These are phyloP conservation scores for Ogataea methylovora DNA, from an alignment of 805 yeast genomes.

Conservation along the genomic window DNA sequence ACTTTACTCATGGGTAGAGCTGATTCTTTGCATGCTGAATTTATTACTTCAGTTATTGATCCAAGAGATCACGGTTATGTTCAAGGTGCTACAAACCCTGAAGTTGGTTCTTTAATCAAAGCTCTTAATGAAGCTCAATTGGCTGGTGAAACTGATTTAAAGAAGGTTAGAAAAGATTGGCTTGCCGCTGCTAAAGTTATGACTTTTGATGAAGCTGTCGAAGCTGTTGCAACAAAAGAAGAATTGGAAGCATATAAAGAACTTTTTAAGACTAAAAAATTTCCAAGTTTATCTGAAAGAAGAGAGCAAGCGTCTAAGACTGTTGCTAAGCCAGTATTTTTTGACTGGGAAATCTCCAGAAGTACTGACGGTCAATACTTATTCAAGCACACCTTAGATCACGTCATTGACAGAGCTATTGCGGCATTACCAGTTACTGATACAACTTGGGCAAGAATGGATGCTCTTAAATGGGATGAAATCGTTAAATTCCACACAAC, in stretches of 20 bases:
- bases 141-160: slow-evolving; percentile 25
- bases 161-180: slow-evolving; percentile 39
- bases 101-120: slow-evolving; percentile 37
- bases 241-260: slow-evolving; percentile 7
- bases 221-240: slow-evolving; percentile 20
- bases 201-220: slow-evolving; percentile 49
- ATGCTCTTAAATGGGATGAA: slow-evolving; percentile 48
- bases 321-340: slow-evolving; percentile 29
- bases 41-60: slow-evolving; percentile 46
- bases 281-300: slow-evolving; percentile 16
- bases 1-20: slow-evolving; percentile 55
- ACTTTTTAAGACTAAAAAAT: slow-evolving; percentile 8
- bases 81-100: slow-evolving; percentile 36
- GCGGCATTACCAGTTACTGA: slow-evolving; percentile 53
- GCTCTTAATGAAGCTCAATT: slow-evolving; percentile 33
- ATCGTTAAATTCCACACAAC: slow-evolving; percentile 40
- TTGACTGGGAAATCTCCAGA: slow-evolving; percentile 56
- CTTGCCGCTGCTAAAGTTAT: slow-evolving; percentile 29
- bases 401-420: slow-evolving; percentile 47
- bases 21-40: slow-evolving; percentile 47
- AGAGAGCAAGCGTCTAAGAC: slow-evolving; percentile 11
- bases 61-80: slow-evolving; percentile 52
- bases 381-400: slow-evolving; percentile 41
- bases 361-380: slow-evolving; percentile 53
- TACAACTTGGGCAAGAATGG: slow-evolving; percentile 56